These are phyloP conservation scores for Suillus decipiens DNA, from an alignment of 768 basidiomycete species.

Conservation along the genomic window DNA sequence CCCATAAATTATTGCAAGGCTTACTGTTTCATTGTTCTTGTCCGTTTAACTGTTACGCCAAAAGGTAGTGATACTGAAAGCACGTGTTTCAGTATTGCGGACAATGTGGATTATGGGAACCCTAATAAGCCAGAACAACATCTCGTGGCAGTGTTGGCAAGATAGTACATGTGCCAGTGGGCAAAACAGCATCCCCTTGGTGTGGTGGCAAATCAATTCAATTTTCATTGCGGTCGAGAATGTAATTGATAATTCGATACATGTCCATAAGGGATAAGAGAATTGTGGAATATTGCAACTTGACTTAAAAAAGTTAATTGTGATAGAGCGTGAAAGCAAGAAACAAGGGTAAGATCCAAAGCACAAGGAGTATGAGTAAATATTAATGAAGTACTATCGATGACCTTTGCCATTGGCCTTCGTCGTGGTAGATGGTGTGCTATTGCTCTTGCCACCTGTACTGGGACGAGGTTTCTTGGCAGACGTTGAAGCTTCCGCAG, in stretches of 20 bases:
- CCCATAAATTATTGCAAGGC: neutral
- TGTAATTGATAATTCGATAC: neutral
- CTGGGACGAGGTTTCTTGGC: slow-evolving; percentile 63
- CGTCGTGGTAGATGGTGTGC: slow-evolving; percentile 45
- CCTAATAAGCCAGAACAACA: too few species aligned
- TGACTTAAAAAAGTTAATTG: slow-evolving; percentile 23
- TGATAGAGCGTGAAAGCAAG: slow-evolving; percentile 21
- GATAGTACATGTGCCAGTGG: too few species aligned
- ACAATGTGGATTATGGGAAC: too few species aligned
- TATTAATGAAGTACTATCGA: slow-evolving; percentile 42
- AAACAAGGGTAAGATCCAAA: slow-evolving; percentile 11
- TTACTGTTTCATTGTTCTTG: too few species aligned
- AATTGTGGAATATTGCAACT: slow-evolving; percentile 28
- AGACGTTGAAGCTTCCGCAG: slow-evolving; percentile 45
- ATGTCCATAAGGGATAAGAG: slow-evolving; percentile 21
- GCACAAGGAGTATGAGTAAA: slow-evolving; percentile 15
- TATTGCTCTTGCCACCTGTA: slow-evolving; percentile 53
- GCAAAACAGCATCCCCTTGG: too few species aligned
- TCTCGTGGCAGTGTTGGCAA: too few species aligned
- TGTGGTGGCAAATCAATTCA: too few species aligned
- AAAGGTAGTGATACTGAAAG: too few species aligned
- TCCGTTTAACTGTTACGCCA: too few species aligned
- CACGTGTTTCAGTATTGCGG: too few species aligned
- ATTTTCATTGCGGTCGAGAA: neutral
- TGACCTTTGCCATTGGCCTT: slow-evolving; percentile 64